Evolutionary conservation across 1,139 yeast genomes (phyloP).

Genomic region (Pichia sp.): DNA sequence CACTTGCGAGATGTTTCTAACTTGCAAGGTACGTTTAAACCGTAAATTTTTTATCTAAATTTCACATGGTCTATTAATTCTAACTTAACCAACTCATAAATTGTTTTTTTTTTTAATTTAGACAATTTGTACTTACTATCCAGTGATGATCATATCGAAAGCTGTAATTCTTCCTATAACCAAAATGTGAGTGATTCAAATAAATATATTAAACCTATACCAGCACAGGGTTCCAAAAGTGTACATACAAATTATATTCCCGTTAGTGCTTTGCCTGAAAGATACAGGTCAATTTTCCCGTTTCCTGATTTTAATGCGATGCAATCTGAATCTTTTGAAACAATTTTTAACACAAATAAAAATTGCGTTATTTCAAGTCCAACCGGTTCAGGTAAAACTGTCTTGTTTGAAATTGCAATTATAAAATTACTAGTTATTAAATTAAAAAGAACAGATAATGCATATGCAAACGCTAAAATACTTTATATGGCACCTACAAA

Average conservation of each 20-base stretch:
- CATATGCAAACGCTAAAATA: conserved; percentile 31
- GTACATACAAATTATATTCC: neutral
- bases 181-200: neutral
- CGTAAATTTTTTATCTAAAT: neutral
- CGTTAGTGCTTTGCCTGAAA: conserved; percentile 11
- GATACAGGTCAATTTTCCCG: conserved; percentile 28
- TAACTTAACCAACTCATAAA: no score
- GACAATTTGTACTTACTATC: no score
- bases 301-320: conserved; percentile 41
- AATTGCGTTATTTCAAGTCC: conserved; percentile 49
- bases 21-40: neutral
- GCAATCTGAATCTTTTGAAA: conserved; percentile 42
- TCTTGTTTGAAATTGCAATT: conserved; percentile 47
- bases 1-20: neutral
- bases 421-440: conserved; percentile 31
- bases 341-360: conserved; percentile 31
- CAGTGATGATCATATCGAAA: neutral
- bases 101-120: neutral
- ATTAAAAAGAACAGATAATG: conserved; percentile 5
- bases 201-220: neutral
- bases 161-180: no score
- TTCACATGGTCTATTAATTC: neutral
- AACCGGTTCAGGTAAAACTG: conserved; percentile 56
- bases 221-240: no score
- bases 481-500: conserved; percentile 53